phyloP scores from a whole-genome alignment of 208 protist genomes.

The Leishmania gerbilli region DNA sequence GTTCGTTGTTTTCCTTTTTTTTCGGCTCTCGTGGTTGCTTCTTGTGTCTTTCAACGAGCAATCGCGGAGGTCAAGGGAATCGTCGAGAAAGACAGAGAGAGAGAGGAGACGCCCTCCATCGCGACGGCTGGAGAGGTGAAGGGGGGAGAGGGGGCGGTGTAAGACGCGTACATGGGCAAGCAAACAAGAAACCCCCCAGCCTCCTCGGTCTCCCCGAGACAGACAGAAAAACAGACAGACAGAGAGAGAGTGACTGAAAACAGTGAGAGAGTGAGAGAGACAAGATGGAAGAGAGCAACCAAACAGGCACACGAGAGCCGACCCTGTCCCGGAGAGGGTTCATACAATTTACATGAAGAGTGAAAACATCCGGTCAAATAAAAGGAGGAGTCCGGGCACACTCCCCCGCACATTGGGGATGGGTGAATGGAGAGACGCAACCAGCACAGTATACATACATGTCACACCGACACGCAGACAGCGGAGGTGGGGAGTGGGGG shows the following conservation, averaged over 20 bases:
- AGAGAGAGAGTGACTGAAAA: not conserved
- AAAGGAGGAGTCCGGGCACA: not conserved
- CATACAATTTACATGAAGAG: constrained; percentile 11
- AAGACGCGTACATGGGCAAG: not conserved
- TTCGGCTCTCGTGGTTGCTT: not conserved
- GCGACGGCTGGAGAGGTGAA: not conserved
- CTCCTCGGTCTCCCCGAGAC: not conserved
- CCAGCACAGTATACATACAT: constrained; percentile 1
- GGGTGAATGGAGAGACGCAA: not conserved
- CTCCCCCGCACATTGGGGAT: not conserved
- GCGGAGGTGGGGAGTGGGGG: not conserved
- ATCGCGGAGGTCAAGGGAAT: not conserved
- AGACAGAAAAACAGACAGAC: not conserved
- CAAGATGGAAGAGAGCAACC: not conserved
- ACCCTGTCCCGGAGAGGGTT: not conserved
- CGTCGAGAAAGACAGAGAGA: not conserved
- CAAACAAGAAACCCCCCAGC: not conserved
- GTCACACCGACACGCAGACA: not conserved
- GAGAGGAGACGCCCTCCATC: not conserved
- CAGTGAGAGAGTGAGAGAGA: constrained; percentile 4
- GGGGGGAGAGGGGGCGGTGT: not conserved
- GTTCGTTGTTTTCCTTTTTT: not conserved
- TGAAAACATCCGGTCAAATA: constrained; percentile 7
- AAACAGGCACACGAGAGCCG: not conserved
- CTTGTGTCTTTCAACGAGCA: not conserved